These are phyloP conservation scores for Pugionium cornutum DNA, from an alignment of 345 rosid genomes.

Conservation along the genomic window DNA sequence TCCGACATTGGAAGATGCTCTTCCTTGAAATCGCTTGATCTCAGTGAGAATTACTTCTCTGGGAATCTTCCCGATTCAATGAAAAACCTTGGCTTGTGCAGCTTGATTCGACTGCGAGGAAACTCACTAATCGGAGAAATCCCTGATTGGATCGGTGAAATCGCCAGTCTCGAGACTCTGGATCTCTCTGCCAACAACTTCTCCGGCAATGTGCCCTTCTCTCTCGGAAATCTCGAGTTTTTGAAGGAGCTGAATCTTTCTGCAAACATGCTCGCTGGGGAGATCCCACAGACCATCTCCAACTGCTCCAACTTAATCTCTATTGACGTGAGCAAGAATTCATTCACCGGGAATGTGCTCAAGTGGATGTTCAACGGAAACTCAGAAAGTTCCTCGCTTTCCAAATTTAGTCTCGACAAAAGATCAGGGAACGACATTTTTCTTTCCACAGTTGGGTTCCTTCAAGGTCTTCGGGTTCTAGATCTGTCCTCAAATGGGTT, in stretches of 20 bases:
- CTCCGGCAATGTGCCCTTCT: constrained; percentile 55
- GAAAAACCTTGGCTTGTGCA: constrained; percentile 52
- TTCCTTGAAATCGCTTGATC: constrained; percentile 52
- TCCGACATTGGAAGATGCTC: constrained; percentile 67
- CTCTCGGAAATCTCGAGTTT: constrained; percentile 62
- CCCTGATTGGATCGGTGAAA: constrained; percentile 75
- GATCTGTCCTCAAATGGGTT: constrained; percentile 78
- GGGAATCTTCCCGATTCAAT: constrained; percentile 70
- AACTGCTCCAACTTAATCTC: constrained; percentile 57
- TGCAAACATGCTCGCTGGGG: constrained; percentile 57
- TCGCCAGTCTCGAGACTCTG: constrained; percentile 58
- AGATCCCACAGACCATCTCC: constrained; percentile 59
- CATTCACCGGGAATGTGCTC: constrained; percentile 62
- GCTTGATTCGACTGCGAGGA: constrained; percentile 51
- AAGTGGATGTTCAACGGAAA: constrained; percentile 52
- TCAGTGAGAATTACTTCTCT: constrained; percentile 66
- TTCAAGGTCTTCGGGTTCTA: constrained; percentile 50
- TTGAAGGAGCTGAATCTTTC: constrained; percentile 74
- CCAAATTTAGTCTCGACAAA: constrained; percentile 42
- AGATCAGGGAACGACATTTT: constrained; percentile 32
- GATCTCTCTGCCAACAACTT: constrained; percentile 80
- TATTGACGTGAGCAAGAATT: constrained; percentile 74
- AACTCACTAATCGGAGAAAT: constrained; percentile 62
- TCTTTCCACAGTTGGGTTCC: constrained; percentile 31
- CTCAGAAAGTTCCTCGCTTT: constrained; percentile 40